Evolutionary conservation across 2,329 filamentous ascomycete genomes (phyloP).

Genomic region (Plectosphaerella cucumerina): DNA sequence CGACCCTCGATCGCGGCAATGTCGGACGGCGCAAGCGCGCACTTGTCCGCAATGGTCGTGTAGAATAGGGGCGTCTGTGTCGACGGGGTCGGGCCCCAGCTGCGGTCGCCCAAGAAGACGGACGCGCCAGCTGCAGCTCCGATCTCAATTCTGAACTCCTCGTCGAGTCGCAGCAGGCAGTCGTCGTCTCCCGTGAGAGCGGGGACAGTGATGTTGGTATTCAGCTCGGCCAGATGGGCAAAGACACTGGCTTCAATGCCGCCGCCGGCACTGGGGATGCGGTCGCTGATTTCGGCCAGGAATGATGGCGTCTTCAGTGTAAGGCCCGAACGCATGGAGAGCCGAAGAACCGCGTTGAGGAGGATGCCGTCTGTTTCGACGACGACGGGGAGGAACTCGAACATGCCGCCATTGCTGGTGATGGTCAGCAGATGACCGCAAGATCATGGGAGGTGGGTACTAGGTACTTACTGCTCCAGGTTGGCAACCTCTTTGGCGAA

Average conservation of each 20-base stretch:
- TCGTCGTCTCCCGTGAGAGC: conserved; percentile 25
- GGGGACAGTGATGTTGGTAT: conserved; percentile 42
- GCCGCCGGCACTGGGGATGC: conserved; percentile 24
- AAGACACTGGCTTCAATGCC: conserved; percentile 46
- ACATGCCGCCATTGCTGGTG: conserved; percentile 44
- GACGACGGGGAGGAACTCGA: conserved; percentile 54
- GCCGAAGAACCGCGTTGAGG: conserved; percentile 32
- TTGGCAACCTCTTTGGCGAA: conserved; percentile 44
- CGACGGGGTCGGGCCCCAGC: conserved; percentile 45
- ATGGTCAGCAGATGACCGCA: not conserved
- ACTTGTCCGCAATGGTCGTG: conserved; percentile 42
- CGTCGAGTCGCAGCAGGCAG: conserved; percentile 40
- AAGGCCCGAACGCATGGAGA: too few relatives aligned
- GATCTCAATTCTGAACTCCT: conserved; percentile 47
- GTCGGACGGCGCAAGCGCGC: conserved; percentile 20
- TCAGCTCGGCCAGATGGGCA: conserved; percentile 50
- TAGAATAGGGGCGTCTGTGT: conserved; percentile 48
- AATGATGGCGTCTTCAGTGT: too few relatives aligned
- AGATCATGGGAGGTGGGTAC: not conserved
- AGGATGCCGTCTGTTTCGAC: conserved; percentile 35
- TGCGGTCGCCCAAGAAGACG: conserved; percentile 33
- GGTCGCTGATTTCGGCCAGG: not conserved
- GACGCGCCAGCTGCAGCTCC: conserved; percentile 52
- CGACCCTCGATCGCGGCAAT: conserved; percentile 12
- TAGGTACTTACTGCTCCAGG: conserved; percentile 42